These are phyloP conservation scores for Rostrohypoxylon terebratum DNA, from an alignment of 495 filamentous ascomycete genomes.

Conservation along the genomic window DNA sequence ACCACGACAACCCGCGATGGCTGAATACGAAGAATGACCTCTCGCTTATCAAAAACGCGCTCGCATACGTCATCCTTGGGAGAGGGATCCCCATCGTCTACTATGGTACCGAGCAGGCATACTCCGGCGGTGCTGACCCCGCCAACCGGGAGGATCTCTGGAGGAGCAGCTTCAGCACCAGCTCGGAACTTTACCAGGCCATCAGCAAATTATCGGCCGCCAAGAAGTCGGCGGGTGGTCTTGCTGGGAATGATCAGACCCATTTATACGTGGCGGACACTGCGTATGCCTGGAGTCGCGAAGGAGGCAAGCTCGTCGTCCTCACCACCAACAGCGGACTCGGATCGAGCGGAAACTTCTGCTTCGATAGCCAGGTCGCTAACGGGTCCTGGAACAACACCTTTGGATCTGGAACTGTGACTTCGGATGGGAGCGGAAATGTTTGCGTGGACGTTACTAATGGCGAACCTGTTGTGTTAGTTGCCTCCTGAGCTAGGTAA, in stretches of 20 bases:
- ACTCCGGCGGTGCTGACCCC: conserved; percentile 68
- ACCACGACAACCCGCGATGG: conserved; percentile 81
- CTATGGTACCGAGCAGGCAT: conserved; percentile 79
- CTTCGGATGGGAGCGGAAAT: conserved; percentile 40
- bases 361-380: conserved; percentile 52
- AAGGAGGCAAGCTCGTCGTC: conserved; percentile 54
- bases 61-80: conserved; percentile 77
- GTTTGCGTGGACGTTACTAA: conserved; percentile 40
- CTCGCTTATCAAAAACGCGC: conserved; percentile 73
- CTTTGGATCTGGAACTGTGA: conserved; percentile 36
- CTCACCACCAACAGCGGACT: conserved; percentile 56
- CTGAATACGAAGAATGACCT: conserved; percentile 67
- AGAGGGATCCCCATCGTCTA: conserved; percentile 59
- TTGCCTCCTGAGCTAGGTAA: conserved; percentile 31
- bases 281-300: conserved; percentile 56
- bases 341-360: conserved; percentile 49
- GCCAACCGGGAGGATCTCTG: conserved; percentile 81
- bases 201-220: conserved; percentile 49
- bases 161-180: conserved; percentile 72
- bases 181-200: conserved; percentile 66
- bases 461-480: conserved; percentile 46
- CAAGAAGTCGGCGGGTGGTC: conserved; percentile 53
- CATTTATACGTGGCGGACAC: conserved; percentile 55
- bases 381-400: conserved; percentile 48
- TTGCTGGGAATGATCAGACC: conserved; percentile 54